Evolutionary conservation across 1,284 basidiomycete species (phyloP).

Genomic region (Cryptococcus wingfieldii): DNA sequence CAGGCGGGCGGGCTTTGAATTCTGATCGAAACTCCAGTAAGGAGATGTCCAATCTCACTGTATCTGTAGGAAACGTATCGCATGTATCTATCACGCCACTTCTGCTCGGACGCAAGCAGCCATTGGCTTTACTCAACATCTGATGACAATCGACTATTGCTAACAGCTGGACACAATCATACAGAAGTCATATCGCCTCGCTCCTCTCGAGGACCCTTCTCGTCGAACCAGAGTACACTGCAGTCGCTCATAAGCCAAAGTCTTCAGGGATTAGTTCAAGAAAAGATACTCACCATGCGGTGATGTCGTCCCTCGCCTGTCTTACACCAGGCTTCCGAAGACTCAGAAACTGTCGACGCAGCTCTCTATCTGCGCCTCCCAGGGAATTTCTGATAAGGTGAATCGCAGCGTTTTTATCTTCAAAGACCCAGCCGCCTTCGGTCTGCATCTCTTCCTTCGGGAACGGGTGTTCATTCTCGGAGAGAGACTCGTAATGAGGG

Average conservation of each 20-base stretch:
- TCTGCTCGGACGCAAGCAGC: too few species aligned
- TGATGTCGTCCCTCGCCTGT: neutral
- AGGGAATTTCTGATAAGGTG: neutral
- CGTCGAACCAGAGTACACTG: neutral
- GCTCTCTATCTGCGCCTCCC: neutral
- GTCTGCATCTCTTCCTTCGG: neutral
- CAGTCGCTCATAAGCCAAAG: neutral
- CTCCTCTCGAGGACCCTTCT: neutral
- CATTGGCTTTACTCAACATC: too few species aligned
- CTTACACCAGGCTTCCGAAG: neutral
- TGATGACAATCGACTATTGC: too few species aligned
- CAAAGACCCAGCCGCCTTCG: neutral
- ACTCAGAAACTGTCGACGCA: neutral
- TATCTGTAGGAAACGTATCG: too few species aligned
- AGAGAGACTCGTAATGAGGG: conserved; percentile 1
- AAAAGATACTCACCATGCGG: neutral
- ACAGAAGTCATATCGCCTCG: neutral
- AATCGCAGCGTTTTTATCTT: neutral
- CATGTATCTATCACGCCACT: too few species aligned
- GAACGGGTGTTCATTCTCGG: neutral
- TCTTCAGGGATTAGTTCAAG: neutral
- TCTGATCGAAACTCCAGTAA: conserved; percentile 49
- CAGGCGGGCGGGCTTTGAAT: conserved; percentile 76
- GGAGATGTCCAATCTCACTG: too few species aligned
- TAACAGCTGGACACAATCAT: too few species aligned